Conservation (phyloP, 2,329 filamentous ascomycete genomes). For the Curvularia sp. region DNA sequence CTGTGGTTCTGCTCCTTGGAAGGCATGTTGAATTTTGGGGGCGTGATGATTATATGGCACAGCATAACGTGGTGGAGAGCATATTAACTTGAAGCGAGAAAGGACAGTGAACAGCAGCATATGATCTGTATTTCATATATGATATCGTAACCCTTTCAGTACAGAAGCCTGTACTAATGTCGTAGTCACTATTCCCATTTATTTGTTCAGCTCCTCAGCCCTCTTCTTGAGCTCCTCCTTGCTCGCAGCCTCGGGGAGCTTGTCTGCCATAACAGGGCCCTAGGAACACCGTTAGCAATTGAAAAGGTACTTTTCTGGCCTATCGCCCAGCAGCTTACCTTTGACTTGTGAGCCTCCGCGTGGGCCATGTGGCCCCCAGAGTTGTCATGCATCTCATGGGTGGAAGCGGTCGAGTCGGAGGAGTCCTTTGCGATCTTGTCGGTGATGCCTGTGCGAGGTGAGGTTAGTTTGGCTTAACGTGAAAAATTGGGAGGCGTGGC, state of each 20-base stretch:
- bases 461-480: constrained; percentile 1
- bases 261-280: constrained; percentile 56
- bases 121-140: neutral
- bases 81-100: neutral
- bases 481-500: too few relatives aligned
- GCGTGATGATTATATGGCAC: neutral
- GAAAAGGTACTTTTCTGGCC: too few relatives aligned
- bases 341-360: constrained; percentile 52
- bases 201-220: constrained; percentile 59
- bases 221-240: constrained; percentile 60
- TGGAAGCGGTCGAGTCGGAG: constrained; percentile 50
- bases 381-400: constrained; percentile 43
- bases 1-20: neutral
- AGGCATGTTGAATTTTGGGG: neutral
- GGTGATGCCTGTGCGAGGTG: constrained; percentile 48
- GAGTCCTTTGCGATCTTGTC: constrained; percentile 56
- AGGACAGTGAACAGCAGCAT: neutral
- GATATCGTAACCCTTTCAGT: neutral
- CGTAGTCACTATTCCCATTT: constrained; percentile 19
- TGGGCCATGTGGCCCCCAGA: constrained; percentile 42
- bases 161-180: neutral
- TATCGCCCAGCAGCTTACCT: constrained; percentile 31
- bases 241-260: constrained; percentile 54
- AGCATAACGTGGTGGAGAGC: neutral
- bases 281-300: constrained; percentile 25